A percentile compares a stretch with the other conserved stretches of the same genome.
phyloP scores from a whole-genome alignment of 768 basidiomycete species.

The Psilocybe sp. region DNA sequence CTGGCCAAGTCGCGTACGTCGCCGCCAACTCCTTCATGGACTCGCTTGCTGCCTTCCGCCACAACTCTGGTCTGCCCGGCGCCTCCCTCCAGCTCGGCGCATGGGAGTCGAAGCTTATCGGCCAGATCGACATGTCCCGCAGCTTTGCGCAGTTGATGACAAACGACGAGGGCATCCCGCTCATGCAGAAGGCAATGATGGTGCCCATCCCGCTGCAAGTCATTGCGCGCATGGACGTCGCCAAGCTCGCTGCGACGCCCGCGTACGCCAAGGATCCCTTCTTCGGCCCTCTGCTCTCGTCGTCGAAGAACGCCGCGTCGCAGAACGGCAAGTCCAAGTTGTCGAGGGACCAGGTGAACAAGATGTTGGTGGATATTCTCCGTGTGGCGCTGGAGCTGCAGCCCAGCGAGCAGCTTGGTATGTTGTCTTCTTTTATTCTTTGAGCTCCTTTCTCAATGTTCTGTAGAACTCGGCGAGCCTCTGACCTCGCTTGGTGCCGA shows the following conservation, averaged over 20 bases:
- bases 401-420: constrained; percentile 25
- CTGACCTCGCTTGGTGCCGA: constrained; percentile 29
- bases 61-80: constrained; percentile 23
- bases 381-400: constrained; percentile 25
- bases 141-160: constrained; percentile 20
- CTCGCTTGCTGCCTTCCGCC: constrained; percentile 24
- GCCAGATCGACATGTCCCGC: constrained; percentile 18
- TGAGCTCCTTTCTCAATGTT: neutral
- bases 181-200: constrained; percentile 22
- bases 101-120: constrained; percentile 25
- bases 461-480: constrained; percentile 23
- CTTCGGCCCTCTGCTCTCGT: constrained; percentile 16
- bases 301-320: neutral
- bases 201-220: constrained; percentile 17
- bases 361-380: constrained; percentile 19
- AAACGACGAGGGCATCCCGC: constrained; percentile 15
- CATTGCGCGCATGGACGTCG: constrained; percentile 18
- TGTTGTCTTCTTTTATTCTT: constrained; percentile 1
- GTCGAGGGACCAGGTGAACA: constrained; percentile 16
- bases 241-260: constrained; percentile 17
- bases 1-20: constrained; percentile 25
- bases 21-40: constrained; percentile 29
- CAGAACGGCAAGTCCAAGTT: constrained; percentile 5
- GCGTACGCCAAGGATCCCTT: constrained; percentile 20
- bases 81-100: constrained; percentile 27